Percentiles rank a stretch among this genome's conserved stretches.
These are phyloP conservation scores for Fusarium domesticum DNA, from an alignment of 2,329 filamentous ascomycete species.

Conservation along the genomic window DNA sequence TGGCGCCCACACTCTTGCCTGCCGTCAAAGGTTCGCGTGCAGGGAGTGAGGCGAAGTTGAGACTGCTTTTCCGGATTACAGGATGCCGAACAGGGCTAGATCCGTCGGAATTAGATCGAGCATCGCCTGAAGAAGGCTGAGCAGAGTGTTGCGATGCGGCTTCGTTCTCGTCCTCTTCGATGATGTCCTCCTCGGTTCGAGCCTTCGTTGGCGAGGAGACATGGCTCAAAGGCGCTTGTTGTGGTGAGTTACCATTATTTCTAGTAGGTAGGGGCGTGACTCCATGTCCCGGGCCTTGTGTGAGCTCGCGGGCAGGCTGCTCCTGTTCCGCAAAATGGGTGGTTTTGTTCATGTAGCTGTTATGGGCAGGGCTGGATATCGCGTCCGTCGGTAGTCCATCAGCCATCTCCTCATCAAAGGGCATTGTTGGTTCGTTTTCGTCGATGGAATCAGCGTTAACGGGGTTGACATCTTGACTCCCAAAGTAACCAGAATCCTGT, in stretches of 20 bases:
- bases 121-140: slow-evolving; percentile 39
- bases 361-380: slow-evolving; percentile 19
- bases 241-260: neutral
- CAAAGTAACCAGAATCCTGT: slow-evolving; percentile 69
- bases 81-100: slow-evolving; percentile 70
- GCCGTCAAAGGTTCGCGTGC: slow-evolving; percentile 81
- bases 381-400: slow-evolving; percentile 41
- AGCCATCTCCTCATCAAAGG: slow-evolving; percentile 16
- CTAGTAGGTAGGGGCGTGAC: neutral
- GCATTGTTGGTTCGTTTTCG: slow-evolving; percentile 18
- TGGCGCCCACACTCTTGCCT: slow-evolving; percentile 77
- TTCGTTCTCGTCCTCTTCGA: slow-evolving; percentile 12
- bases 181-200: neutral
- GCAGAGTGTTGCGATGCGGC: slow-evolving; percentile 10
- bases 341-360: slow-evolving; percentile 1
- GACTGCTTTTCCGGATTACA: slow-evolving; percentile 84
- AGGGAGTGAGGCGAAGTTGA: slow-evolving; percentile 90
- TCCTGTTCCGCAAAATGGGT: neutral
- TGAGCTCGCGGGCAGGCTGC: neutral
- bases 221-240: neutral
- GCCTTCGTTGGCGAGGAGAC: slow-evolving; percentile 6
- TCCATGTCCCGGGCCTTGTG: slow-evolving; percentile 1
- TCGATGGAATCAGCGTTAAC: slow-evolving; percentile 23
- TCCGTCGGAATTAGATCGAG: slow-evolving; percentile 61
- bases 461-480: slow-evolving; percentile 50